Percentiles rank a stretch among this genome's conserved stretches.
Conservation (phyloP, 2,329 filamentous ascomycete species). For the Exophiala xenobiotica region DNA sequence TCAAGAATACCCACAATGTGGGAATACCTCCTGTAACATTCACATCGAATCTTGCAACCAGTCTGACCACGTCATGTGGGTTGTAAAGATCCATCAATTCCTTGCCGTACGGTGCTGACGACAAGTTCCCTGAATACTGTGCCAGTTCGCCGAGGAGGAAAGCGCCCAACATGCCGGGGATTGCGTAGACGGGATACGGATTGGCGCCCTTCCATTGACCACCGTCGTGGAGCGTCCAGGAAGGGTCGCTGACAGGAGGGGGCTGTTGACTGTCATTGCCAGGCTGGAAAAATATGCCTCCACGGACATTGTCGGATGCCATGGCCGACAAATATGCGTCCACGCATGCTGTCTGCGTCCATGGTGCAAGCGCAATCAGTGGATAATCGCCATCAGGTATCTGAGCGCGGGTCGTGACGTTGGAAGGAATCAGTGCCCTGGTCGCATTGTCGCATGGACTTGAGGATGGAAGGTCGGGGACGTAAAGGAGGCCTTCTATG, state of each 20-base stretch:
- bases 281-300: conserved; percentile 57
- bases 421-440: conserved; percentile 66
- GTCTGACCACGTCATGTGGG: conserved; percentile 47
- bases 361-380: conserved; percentile 80
- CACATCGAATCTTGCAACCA: conserved; percentile 41
- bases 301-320: conserved; percentile 61
- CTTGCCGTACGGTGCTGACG: conserved; percentile 34
- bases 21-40: conserved; percentile 60
- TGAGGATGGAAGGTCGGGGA: conserved; percentile 63
- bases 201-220: conserved; percentile 70
- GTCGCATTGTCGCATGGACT: conserved; percentile 65
- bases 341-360: conserved; percentile 74
- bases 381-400: conserved; percentile 66
- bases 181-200: conserved; percentile 77
- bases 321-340: conserved; percentile 65
- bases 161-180: conserved; percentile 66
- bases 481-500: conserved; percentile 79
- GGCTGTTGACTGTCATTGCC: conserved; percentile 56
- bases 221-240: conserved; percentile 70
- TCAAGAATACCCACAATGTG: conserved; percentile 76
- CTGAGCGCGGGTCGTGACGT: conserved; percentile 71
- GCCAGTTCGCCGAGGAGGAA: conserved; percentile 70
- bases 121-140: conserved; percentile 74
- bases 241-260: conserved; percentile 61
- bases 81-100: conserved; percentile 40